A percentile compares a stretch with the other conserved stretches of the same genome.
These are phyloP conservation scores for Taiozyma sp. DNA, from an alignment of 1,139 yeast genomes.

Conservation along the genomic window DNA sequence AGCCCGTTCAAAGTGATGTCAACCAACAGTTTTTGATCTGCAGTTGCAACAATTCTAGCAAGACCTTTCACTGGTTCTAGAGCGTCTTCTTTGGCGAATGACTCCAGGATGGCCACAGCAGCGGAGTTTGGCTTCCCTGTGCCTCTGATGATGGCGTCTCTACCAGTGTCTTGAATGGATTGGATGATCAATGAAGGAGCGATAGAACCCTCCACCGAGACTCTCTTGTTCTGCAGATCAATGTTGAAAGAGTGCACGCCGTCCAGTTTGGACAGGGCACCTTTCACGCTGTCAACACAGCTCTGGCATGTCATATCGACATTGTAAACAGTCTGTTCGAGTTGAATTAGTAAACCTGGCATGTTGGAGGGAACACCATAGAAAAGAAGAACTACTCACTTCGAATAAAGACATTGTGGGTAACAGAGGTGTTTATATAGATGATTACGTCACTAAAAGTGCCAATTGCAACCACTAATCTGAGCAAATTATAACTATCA, in stretches of 20 bases:
- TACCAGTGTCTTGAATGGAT: constrained; percentile 67
- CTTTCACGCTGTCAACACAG: constrained; percentile 59
- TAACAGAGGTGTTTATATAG: background rate
- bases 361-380: background rate
- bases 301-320: constrained; percentile 73
- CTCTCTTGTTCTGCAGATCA: constrained; percentile 52
- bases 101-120: constrained; percentile 86
- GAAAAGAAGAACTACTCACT: background rate
- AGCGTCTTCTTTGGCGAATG: constrained; percentile 43
- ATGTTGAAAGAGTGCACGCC: constrained; percentile 47
- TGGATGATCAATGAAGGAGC: constrained; percentile 69
- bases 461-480: background rate
- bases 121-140: constrained; percentile 86
- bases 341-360: background rate
- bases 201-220: constrained; percentile 56
- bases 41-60: constrained; percentile 78
- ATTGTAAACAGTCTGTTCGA: constrained; percentile 56
- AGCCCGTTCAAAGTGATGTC: constrained; percentile 80
- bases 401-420: background rate
- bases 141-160: constrained; percentile 89
- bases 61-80: constrained; percentile 75
- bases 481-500: background rate
- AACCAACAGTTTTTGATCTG: constrained; percentile 45
- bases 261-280: constrained; percentile 43
- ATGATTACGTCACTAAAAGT: background rate